Percentiles rank a stretch among this genome's conserved stretches.
Conservation (phyloP, 805 yeast species). For the Candida gorgasii region DNA sequence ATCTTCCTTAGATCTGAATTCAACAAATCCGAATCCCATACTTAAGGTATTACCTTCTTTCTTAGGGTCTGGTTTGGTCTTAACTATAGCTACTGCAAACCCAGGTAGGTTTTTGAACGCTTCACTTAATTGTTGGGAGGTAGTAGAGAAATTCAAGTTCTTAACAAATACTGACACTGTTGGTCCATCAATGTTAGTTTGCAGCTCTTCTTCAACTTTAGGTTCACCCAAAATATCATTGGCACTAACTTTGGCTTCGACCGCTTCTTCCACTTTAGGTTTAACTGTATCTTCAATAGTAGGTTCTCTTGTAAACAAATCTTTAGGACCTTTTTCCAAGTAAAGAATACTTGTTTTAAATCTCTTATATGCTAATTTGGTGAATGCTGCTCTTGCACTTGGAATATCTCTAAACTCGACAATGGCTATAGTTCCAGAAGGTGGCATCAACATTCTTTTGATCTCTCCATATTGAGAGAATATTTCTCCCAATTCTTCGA, state of each 20-base stretch:
- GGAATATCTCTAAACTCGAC: constrained; percentile 84
- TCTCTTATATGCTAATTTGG: constrained; percentile 82
- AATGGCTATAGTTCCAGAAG: constrained; percentile 94
- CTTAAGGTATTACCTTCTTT: constrained; percentile 65
- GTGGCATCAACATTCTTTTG: constrained; percentile 85
- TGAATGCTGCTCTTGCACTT: constrained; percentile 85
- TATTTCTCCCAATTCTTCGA: constrained; percentile 77
- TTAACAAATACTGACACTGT: constrained; percentile 89
- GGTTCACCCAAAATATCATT: constrained; percentile 43
- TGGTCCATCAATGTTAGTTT: constrained; percentile 57
- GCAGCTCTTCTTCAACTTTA: constrained; percentile 35
- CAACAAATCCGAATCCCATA: constrained; percentile 98
- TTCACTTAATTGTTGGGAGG: constrained; percentile 53
- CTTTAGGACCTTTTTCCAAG: constrained; percentile 91
- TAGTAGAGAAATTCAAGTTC: constrained; percentile 85
- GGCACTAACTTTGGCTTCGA: constrained; percentile 47
- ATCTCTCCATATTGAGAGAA: constrained; percentile 80
- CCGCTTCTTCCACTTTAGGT: constrained; percentile 30
- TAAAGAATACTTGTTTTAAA: constrained; percentile 85
- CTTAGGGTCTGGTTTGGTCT: constrained; percentile 86
- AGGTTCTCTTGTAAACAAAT: constrained; percentile 67
- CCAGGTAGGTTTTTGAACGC: constrained; percentile 75
- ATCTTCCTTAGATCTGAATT: constrained; percentile 73
- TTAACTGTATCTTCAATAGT: constrained; percentile 34
- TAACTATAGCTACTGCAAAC: constrained; percentile 77